These are phyloP conservation scores for Chlamydomonas sphaeroides DNA, from an alignment of 139 green algal genomes.

Conservation along the genomic window DNA sequence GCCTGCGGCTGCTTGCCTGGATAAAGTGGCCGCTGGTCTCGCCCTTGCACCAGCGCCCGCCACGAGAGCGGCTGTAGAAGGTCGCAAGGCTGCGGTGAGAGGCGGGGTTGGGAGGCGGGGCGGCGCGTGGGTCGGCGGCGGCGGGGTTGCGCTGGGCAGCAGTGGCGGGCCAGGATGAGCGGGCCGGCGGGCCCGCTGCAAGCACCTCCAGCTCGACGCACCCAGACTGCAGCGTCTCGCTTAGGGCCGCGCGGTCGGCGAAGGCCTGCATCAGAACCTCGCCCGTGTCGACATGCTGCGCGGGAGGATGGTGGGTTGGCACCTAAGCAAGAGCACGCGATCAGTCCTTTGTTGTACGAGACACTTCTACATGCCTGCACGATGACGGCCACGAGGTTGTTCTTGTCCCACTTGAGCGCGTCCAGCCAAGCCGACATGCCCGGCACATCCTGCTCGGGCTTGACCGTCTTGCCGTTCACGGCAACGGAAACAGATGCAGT, in stretches of 20 bases:
- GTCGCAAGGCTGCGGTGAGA: constrained; percentile 82
- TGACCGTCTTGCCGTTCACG: neutral
- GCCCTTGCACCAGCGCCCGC: constrained; percentile 97
- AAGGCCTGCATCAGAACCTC: constrained; percentile 98
- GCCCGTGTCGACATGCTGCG: constrained; percentile 95
- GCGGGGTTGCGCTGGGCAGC: too few species aligned
- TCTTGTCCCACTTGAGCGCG: constrained; percentile 86
- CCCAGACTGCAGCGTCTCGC: constrained; percentile 90
- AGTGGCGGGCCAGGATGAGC: neutral
- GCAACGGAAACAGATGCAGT: neutral
- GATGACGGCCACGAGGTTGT: constrained; percentile 93
- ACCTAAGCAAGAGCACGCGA: too few species aligned
- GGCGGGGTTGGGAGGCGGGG: too few species aligned
- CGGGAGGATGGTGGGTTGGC: too few species aligned
- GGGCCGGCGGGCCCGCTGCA: neutral
- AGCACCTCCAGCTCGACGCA: constrained; percentile 9
- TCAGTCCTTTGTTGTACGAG: neutral
- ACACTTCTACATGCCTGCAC: constrained; percentile 68
- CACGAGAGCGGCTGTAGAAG: constrained; percentile 93
- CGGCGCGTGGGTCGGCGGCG: too few species aligned
- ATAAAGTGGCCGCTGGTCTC: constrained; percentile 97
- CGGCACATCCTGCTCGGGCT: constrained; percentile 56
- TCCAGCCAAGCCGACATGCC: constrained; percentile 82
- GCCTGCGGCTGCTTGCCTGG: constrained; percentile 60
- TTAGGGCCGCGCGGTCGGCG: constrained; percentile 85